Percentiles rank a stretch among this genome's conserved stretches.
Conservation (phyloP, 2,329 filamentous ascomycete genomes). For the Pseudohalonectria lignicola region DNA sequence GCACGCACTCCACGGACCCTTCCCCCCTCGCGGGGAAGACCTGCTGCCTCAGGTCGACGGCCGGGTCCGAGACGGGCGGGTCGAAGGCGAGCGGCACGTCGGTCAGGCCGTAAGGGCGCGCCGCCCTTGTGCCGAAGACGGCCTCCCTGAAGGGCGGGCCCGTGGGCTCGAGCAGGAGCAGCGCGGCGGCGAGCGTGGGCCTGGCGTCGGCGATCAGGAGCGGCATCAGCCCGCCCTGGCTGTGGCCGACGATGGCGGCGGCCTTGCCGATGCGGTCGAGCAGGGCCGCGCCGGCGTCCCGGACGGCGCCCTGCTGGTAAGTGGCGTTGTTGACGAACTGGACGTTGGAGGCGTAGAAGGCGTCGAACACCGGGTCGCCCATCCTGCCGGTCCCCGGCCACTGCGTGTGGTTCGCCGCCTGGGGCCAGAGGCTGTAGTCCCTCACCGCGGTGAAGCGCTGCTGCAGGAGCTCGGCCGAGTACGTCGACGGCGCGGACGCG, state of each 20-base stretch:
- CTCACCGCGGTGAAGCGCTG: conserved; percentile 24
- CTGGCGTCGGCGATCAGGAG: conserved; percentile 33
- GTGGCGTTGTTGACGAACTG: conserved; percentile 20
- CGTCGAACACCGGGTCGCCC: conserved; percentile 28
- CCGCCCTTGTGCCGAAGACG: conserved; percentile 12
- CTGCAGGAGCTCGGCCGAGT: conserved; percentile 22
- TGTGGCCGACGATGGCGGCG: conserved; percentile 30
- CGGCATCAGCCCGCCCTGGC: conserved; percentile 29
- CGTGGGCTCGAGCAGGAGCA: conserved; percentile 40
- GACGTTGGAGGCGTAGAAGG: conserved; percentile 27
- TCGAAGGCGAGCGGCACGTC: conserved; percentile 26
- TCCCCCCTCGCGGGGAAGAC: conserved; percentile 11
- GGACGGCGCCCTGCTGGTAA: conserved; percentile 22
- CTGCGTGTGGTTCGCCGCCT: conserved; percentile 27
- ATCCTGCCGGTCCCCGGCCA: conserved; percentile 28
- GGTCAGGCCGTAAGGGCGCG: conserved; percentile 13
- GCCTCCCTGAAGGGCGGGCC: conserved; percentile 37
- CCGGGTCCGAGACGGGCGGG: conserved; percentile 22
- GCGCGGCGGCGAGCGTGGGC: conserved; percentile 32
- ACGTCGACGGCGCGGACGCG: conserved; percentile 5
- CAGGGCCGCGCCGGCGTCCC: conserved; percentile 12
- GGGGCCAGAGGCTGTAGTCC: conserved; percentile 23
- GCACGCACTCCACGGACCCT: conserved; percentile 8
- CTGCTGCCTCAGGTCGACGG: conserved; percentile 20
- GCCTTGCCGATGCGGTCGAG: conserved; percentile 17